Conservation (phyloP, 768 basidiomycete genomes). For the Boletus tomentosulus region DNA sequence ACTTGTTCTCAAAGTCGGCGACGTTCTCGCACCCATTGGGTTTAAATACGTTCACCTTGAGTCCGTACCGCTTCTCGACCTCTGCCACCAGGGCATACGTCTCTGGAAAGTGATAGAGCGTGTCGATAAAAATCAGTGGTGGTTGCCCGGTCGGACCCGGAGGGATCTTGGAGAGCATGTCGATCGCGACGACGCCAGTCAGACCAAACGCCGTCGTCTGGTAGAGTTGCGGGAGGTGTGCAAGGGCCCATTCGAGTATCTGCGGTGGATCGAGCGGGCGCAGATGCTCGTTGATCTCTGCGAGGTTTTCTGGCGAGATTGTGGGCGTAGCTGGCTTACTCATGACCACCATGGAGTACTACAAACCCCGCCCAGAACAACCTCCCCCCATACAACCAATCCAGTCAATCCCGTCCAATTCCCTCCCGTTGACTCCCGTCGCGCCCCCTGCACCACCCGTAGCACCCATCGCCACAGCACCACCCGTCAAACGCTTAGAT, state of each 20-base stretch:
- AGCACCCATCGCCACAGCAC: constrained; percentile 6
- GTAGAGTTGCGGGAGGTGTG: constrained; percentile 72
- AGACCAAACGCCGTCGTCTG: constrained; percentile 98
- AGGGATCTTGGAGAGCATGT: constrained; percentile 89
- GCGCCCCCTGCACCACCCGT: constrained; percentile 3
- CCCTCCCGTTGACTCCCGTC: constrained; percentile 22
- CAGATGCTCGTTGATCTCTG: constrained; percentile 71
- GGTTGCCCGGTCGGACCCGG: constrained; percentile 44
- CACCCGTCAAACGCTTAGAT: constrained; percentile 17
- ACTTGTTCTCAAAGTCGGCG: constrained; percentile 71
- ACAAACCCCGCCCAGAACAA: constrained; percentile 26
- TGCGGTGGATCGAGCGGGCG: constrained; percentile 70
- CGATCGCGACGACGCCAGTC: constrained; percentile 88
- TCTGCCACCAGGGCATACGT: constrained; percentile 85
- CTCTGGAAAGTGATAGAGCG: constrained; percentile 92
- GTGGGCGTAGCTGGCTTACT: constrained; percentile 34
- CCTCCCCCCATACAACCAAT: constrained; percentile 13
- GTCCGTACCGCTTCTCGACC: constrained; percentile 72
- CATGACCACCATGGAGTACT: constrained; percentile 23
- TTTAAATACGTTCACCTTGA: constrained; percentile 70
- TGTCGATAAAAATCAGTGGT: constrained; percentile 94
- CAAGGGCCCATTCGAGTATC: constrained; percentile 82
- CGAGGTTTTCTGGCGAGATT: constrained; percentile 55
- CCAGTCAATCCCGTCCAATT: constrained; percentile 8
- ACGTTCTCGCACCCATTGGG: constrained; percentile 67